Evolutionary conservation across 2,329 filamentous ascomycete genomes (phyloP), one percentile per base, ranked within the genome.

Genomic region (Cladosporium cucumerinum): DNA sequence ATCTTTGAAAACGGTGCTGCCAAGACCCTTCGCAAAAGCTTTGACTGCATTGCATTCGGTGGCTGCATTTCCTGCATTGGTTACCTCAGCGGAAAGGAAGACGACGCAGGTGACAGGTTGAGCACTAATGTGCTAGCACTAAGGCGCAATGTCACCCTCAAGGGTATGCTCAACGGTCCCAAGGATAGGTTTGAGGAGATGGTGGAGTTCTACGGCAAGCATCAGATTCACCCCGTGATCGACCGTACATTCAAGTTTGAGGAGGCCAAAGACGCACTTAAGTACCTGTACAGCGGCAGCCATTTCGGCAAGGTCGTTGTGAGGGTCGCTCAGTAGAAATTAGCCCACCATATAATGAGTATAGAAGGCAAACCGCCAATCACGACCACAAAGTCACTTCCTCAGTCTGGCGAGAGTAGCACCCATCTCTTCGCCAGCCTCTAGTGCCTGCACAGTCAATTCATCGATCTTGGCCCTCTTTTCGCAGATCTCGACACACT

Each of bases 51-150:
- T 14, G 72, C 74, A 1, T 80, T 80, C 43, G 79, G 78, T 11
- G 79, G 79, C 0, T 65, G 79, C 32, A 80, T 79, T 61, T 72
- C 73, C 0, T 75, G 75, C 54, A 78, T 81, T 55, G 77, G 78
- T 1, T 79, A 84, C 61, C 68, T 82, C 0, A 79, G 78, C 0
- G 81, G 80, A 39, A 86, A 89, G 73, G 78, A 85, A 66, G 86
- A 89, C 69, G 80, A 79, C 0, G 74, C 77, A 5, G 82, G 80
- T 0, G 84, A 86, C 73, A 74, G 84, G 52, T 78, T 84, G 8
- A 87, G 88, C 67, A 82, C 87, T 16, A 89, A 89, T 69, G 76
- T 89, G 30, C 76, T 85, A 21, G 80, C 82, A 2, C 69, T 85
- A 52, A 76, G 78, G 66, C 76, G 81, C 25, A 85, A 80, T 49